Evolutionary conservation across 2,329 filamentous ascomycete genomes (phyloP).

Genomic region (Stylonectria norvegica): DNA sequence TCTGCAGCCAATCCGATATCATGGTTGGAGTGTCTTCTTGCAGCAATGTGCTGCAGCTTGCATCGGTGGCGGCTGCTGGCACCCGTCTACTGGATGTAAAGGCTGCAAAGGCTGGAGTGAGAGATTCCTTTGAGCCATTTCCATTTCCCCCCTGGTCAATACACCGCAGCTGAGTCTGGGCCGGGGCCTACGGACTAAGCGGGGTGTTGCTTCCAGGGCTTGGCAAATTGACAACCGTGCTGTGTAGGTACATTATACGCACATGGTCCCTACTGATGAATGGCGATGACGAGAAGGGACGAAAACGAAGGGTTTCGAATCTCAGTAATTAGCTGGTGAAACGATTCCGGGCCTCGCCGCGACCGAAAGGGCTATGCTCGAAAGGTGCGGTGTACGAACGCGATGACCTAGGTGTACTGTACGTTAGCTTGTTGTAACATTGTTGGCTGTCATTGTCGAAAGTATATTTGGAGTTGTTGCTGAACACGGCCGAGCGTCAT

Average conservation of each 20-base stretch:
- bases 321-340: slow-evolving; percentile 6
- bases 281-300: slow-evolving; percentile 9
- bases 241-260: too few relatives aligned
- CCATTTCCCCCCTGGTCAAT: slow-evolving; percentile 16
- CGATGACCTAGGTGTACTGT: too few relatives aligned
- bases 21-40: neutral
- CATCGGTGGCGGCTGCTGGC: neutral
- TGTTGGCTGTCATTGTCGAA: too few relatives aligned
- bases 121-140: slow-evolving; percentile 17
- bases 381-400: too few relatives aligned
- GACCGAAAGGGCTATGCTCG: too few relatives aligned
- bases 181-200: slow-evolving; percentile 15
- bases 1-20: neutral
- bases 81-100: neutral
- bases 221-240: too few relatives aligned
- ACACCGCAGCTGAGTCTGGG: slow-evolving; percentile 28
- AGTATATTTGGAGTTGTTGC: too few relatives aligned
- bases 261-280: too few relatives aligned
- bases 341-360: neutral
- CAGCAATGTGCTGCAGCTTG: neutral
- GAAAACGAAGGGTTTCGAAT: slow-evolving; percentile 13
- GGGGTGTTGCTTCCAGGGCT: slow-evolving; percentile 11
- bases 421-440: too few relatives aligned
- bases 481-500: slow-evolving; percentile 2
- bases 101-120: slow-evolving; percentile 2